Evolutionary conservation across 1,284 basidiomycete species (phyloP), one percentile per base, ranked within the genome.

Genomic region (Flammula alnicola): DNA sequence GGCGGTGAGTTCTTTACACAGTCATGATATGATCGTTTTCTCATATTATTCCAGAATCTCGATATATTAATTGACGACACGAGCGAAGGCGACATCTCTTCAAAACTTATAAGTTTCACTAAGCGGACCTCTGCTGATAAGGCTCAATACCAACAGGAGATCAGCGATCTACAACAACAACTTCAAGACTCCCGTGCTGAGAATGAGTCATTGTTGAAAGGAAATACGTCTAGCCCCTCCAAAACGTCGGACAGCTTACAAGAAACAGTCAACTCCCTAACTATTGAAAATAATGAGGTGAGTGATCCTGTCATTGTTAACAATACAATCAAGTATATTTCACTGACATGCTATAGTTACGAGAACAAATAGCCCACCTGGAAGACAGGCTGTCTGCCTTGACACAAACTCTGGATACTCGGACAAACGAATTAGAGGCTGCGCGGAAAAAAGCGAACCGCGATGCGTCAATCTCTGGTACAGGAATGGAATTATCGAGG

Each of bases 351-450:
- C 40, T 42, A 1, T 31, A 59, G 58, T 49, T 68, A 27, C 60
- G 61, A 42, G 61, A 54, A 53, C 69, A 67, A 55, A 58, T 60
- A 14, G 51, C 36, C 16, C 60, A 55, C 16, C 66, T 73, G 46
- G 68, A 70, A 17, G 62, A 61, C 1, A 75, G 73, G 59, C 62
- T 82, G 8, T 68, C 63, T 10, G 71, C 72, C n/a, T 64, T 81
- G 40, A 73, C 70, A 14, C 64, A 68, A 25, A 63, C 44, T 23
- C 62, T 84, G 40, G 75, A 80, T 22, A 73, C 79, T 44, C 75
- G 71, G 39, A 66, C 71, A 1, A 59, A 65, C 3, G 83, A 88
- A 64, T 58, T 83, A n/a, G 81, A 89, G 32, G 55, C 65, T 12
- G 59, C 80, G 23, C 79, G 77, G 52, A 86, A 84, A 71, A 83